Base-by-base conservation (phyloP, 139 green algal genomes). In the Coelastrella sp. region DNA sequence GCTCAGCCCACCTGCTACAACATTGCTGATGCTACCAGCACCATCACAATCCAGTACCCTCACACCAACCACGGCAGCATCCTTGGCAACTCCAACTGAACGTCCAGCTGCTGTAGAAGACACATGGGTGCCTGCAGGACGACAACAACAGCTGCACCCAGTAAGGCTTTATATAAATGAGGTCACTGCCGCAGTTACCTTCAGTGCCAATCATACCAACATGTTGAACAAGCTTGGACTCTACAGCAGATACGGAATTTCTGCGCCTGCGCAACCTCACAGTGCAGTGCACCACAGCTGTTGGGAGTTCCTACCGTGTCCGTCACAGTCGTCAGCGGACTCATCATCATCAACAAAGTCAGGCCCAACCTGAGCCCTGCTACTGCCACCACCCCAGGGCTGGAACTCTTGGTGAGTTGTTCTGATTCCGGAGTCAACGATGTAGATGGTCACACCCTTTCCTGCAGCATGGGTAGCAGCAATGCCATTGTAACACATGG, bases 1-100 rank as follows among this genome's bases (percentile, higher is more conserved):
- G n/a, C n/a, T n/a, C n/a, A 23, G 48, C 85, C 25, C 53, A 91
- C 88, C 88, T 53, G 89, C 88, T 17, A 96, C 79, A 0, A 94
- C 94, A 73, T 94, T 84, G n/a, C 74, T 88, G 57, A 96, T 93
- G 73, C 77, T 90, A 9, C 93, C 94, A 25, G 35, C 86, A 3
- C 94, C 93, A 30, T 85, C 79, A 79, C 94, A 97, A 86, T 96
- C 93, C 81, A 97, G 88, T 59, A 96, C 94, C 5, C 92, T 84
- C 38, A 97, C 89, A 2, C 83, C 87, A 37, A 97, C 91, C 45
- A 97, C 81, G 5, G 82, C 66, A 9, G 94, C 93, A 5, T 85
- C 86, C 68, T 94, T 95, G n/a, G 94, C 94, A 17, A 97, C 86
- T 4, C 94, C 94, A 59, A 96, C 93, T 32, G 79, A 85, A 41